phyloP scores from a whole-genome alignment of 768 basidiomycete genomes.

The Boletus huronensis region DNA sequence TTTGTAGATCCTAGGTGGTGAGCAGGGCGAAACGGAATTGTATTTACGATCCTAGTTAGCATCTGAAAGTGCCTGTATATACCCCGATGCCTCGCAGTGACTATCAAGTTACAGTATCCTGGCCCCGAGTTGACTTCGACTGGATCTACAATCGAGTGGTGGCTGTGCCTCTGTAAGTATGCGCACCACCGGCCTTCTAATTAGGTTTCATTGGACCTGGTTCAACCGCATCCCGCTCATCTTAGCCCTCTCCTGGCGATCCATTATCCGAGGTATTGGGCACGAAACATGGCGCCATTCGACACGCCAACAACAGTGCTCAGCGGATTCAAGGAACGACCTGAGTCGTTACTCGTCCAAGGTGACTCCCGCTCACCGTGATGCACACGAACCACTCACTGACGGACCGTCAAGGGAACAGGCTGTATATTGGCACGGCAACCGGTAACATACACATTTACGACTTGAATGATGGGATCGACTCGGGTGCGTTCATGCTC shows the following conservation, averaged over 20 bases:
- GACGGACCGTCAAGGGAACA: conserved; percentile 39
- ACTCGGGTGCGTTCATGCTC: conserved; percentile 35
- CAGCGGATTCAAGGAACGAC: conserved; percentile 35
- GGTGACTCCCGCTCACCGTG: conserved; percentile 13
- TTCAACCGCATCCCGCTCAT: not conserved
- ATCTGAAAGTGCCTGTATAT: not conserved
- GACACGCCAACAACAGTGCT: conserved; percentile 23
- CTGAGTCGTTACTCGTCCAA: conserved; percentile 32
- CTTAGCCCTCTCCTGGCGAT: not conserved
- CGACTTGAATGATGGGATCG: conserved; percentile 36
- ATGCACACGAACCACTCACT: not conserved
- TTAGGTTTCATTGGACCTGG: not conserved
- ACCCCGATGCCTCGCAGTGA: not conserved
- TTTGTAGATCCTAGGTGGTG: not conserved
- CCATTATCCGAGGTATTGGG: not conserved
- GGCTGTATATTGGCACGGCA: conserved; percentile 61
- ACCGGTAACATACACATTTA: conserved; percentile 56
- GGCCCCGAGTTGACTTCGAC: too few relatives aligned
- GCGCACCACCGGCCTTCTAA: too few relatives aligned
- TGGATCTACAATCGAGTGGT: not conserved
- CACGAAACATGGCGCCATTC: conserved; percentile 33
- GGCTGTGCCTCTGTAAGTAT: conserved; percentile 4
- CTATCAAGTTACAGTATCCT: not conserved
- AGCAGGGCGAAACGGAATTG: too few relatives aligned
- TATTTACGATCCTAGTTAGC: not conserved